A percentile compares a stretch with the other conserved stretches of the same genome.
These are phyloP conservation scores for Zea luxurians DNA, from an alignment of 176 grass and related monocot species.

Conservation along the genomic window DNA sequence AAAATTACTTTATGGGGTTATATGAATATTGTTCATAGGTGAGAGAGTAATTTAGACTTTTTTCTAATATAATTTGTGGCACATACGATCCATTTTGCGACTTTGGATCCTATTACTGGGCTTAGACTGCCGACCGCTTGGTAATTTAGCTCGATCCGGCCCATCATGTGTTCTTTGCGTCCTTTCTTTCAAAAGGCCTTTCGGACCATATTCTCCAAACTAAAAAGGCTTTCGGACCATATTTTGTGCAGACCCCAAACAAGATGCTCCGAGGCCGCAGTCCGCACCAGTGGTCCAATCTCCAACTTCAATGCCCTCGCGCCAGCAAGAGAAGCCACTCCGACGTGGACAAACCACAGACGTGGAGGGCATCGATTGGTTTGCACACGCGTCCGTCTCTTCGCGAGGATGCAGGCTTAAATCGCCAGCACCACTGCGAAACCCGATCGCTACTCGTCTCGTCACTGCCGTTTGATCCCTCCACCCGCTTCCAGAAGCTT, in stretches of 20 bases:
- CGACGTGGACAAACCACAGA: conserved; percentile 40
- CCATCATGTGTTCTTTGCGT: neutral
- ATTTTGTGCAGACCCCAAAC: neutral
- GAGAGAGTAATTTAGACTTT: too few relatives aligned
- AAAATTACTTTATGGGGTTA: too few relatives aligned
- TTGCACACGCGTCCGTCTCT: conserved; percentile 60
- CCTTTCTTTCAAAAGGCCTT: neutral
- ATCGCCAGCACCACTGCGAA: conserved; percentile 27
- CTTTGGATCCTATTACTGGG: neutral
- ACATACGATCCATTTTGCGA: neutral
- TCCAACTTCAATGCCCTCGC: conserved; percentile 1
- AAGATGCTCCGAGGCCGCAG: neutral
- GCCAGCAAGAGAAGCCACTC: conserved; percentile 27
- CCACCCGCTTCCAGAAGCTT: conserved; percentile 52
- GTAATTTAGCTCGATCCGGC: neutral
- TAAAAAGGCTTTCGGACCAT: neutral
- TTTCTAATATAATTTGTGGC: neutral
- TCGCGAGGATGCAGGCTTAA: conserved; percentile 24
- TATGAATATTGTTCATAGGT: too few relatives aligned
- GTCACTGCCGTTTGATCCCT: neutral
- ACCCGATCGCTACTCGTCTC: neutral
- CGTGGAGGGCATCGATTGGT: conserved; percentile 59
- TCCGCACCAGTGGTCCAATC: neutral
- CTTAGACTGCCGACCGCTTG: neutral
- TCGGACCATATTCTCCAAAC: neutral